Percentiles rank a stretch among this genome's conserved stretches.
phyloP scores from a whole-genome alignment of 257 asterid genomes.

The Haberlea rhodopensis region DNA sequence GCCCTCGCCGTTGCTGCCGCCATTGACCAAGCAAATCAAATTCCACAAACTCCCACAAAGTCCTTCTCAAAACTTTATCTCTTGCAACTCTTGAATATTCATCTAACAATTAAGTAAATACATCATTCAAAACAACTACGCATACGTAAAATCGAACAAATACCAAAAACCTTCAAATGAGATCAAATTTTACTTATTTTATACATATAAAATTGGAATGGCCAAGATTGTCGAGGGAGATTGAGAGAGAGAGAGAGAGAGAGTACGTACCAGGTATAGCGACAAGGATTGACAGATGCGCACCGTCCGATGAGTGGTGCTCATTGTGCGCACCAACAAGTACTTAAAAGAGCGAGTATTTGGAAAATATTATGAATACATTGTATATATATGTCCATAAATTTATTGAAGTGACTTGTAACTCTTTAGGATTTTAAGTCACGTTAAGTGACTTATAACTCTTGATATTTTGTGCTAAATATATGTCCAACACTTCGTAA shows the following conservation, averaged over 20 bases:
- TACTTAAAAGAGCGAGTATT: too few relatives aligned
- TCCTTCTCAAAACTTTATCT: background rate
- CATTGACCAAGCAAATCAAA: conserved; percentile 35
- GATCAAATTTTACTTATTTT: background rate
- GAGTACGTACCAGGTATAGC: background rate
- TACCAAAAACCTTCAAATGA: background rate
- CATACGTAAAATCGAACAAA: background rate
- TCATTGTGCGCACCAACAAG: background rate
- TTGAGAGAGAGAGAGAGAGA: too few relatives aligned
- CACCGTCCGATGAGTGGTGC: background rate
- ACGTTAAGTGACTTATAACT: too few relatives aligned
- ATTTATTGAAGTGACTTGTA: too few relatives aligned
- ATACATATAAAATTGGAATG: too few relatives aligned
- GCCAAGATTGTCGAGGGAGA: too few relatives aligned
- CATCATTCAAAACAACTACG: background rate
- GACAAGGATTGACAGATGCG: background rate
- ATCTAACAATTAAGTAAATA: background rate
- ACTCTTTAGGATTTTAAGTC: too few relatives aligned
- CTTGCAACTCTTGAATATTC: background rate
- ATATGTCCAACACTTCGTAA: too few relatives aligned
- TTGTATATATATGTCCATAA: too few relatives aligned
- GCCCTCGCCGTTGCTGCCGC: conserved; percentile 73
- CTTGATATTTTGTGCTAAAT: too few relatives aligned
- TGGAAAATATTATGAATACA: too few relatives aligned
- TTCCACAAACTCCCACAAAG: background rate